Evolutionary conservation across 768 basidiomycete species (phyloP).

Genomic region (Filobasidium floriforme): DNA sequence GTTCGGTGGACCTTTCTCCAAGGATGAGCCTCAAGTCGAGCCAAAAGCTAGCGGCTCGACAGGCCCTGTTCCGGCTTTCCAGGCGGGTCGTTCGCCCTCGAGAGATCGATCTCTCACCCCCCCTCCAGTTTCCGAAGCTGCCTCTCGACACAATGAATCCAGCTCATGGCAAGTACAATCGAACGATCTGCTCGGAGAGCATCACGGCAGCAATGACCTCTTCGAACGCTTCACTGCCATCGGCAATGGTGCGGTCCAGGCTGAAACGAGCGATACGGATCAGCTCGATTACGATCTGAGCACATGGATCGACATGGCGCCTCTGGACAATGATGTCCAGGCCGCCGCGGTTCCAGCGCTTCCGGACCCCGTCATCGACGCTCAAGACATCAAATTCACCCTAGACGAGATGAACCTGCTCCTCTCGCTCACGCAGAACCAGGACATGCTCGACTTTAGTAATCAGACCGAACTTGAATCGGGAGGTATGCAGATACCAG

Average conservation of each 20-base stretch:
- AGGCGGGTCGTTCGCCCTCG: background rate
- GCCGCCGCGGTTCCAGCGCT: background rate
- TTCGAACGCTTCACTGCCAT: slow-evolving; percentile 1
- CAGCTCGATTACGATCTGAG: slow-evolving; percentile 6
- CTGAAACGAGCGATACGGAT: slow-evolving; percentile 14
- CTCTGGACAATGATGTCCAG: background rate
- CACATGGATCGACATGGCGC: slow-evolving; percentile 13
- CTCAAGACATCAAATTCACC: slow-evolving; percentile 18
- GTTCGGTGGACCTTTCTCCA: background rate
- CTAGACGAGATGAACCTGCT: slow-evolving; percentile 20
- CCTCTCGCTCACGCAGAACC: slow-evolving; percentile 10
- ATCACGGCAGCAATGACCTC: background rate
- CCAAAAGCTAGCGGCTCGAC: background rate
- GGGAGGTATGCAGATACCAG: background rate
- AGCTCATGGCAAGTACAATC: background rate
- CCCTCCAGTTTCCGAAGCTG: slow-evolving; percentile 2
- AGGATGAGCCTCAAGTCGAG: background rate
- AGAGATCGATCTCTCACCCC: background rate
- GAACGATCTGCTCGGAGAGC: background rate
- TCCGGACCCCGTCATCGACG: slow-evolving; percentile 7
- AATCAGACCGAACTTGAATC: background rate
- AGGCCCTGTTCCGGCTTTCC: background rate
- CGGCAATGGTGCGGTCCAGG: slow-evolving; percentile 7
- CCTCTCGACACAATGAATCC: slow-evolving; percentile 3
- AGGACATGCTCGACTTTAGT: slow-evolving; percentile 13